Evolutionary conservation across 164 flowering plant species (phyloP).

Genomic region (Saururus chinensis): DNA sequence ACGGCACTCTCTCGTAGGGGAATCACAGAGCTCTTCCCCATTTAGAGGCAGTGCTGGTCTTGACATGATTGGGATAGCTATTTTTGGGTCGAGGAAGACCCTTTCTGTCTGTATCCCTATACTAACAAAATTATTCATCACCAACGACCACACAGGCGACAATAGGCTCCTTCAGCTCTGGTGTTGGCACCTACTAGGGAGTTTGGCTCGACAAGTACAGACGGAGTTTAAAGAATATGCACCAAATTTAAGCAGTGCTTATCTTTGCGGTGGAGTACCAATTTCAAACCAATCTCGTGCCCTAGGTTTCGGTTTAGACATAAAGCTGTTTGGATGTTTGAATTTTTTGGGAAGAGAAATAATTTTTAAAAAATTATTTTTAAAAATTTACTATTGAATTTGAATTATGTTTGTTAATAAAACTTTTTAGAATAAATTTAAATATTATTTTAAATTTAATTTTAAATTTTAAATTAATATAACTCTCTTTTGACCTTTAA

Average conservation of each 20-base stretch:
- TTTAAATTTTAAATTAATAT: too few relatives aligned
- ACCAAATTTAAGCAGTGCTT: slow-evolving; percentile 19
- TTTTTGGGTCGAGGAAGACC: slow-evolving; percentile 72
- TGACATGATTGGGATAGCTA: slow-evolving; percentile 87
- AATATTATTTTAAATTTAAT: too few relatives aligned
- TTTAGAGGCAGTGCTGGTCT: slow-evolving; percentile 77
- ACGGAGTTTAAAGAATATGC: slow-evolving; percentile 27
- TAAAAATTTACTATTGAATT: too few relatives aligned
- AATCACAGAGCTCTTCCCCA: slow-evolving; percentile 26
- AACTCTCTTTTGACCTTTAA: too few relatives aligned
- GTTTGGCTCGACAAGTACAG: slow-evolving; percentile 27
- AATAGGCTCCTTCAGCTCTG: background rate
- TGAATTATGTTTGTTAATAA: too few relatives aligned
- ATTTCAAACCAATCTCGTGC: slow-evolving; percentile 15
- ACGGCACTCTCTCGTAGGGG: slow-evolving; percentile 19
- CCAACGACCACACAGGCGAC: slow-evolving; percentile 14
- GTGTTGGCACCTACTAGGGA: slow-evolving; percentile 5
- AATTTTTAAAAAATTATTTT: too few relatives aligned
- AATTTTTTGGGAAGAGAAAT: too few relatives aligned
- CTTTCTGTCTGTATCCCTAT: slow-evolving; percentile 29
- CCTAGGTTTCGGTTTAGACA: slow-evolving; percentile 20
- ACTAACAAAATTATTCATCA: slow-evolving; percentile 41
- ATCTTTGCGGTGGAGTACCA: slow-evolving; percentile 25
- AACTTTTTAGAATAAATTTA: too few relatives aligned
- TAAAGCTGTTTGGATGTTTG: slow-evolving; percentile 28